Evolutionary conservation across 169 alveolate genomes (phyloP).

Genomic region (Plasmodium vivax): DNA sequence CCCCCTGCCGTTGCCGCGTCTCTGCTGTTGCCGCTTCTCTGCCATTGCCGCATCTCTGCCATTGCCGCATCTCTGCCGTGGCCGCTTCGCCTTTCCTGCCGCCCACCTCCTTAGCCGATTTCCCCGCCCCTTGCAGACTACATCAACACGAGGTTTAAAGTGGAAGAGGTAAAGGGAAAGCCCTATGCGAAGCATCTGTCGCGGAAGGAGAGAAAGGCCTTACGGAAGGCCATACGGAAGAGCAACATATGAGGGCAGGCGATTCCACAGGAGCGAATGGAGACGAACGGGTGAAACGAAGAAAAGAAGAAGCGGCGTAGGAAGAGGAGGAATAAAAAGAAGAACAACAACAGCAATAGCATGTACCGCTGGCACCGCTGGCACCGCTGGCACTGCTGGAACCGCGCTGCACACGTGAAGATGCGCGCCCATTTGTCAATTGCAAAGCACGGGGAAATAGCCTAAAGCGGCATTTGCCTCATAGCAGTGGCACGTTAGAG

Average conservation of each 20-base stretch:
- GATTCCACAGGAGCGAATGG: neutral
- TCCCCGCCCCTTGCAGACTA: neutral
- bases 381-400: too few species aligned
- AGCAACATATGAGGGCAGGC: slow-evolving; percentile 1
- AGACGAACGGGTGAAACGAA: neutral
- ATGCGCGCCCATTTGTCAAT: too few species aligned
- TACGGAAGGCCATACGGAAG: slow-evolving; percentile 27
- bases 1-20: neutral
- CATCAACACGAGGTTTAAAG: slow-evolving; percentile 45
- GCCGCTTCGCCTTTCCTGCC: too few species aligned
- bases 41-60: too few species aligned
- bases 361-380: too few species aligned
- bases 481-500: too few species aligned
- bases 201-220: slow-evolving; percentile 43
- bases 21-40: too few species aligned
- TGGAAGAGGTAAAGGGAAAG: slow-evolving; percentile 29
- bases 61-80: too few species aligned
- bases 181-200: slow-evolving; percentile 13
- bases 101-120: neutral
- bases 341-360: too few species aligned
- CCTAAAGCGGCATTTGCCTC: too few species aligned
- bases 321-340: neutral
- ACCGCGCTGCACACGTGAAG: too few species aligned
- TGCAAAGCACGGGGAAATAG: too few species aligned
- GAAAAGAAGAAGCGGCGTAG: neutral